Evolutionary conservation across 169 alveolate species (phyloP).

Genomic region (Cryptosporidium tyzzeri): DNA sequence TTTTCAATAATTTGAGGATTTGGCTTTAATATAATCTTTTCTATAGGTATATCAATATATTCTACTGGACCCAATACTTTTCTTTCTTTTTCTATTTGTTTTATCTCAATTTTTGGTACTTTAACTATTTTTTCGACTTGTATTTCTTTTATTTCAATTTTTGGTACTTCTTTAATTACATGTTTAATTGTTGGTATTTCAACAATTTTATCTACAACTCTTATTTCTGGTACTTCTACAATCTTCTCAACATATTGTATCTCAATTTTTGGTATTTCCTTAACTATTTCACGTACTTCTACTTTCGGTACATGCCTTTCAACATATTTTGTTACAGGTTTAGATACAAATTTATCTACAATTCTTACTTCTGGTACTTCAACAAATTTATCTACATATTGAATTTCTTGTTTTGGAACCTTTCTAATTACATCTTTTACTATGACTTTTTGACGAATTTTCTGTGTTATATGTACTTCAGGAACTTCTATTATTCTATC

Average conservation of each 20-base stretch:
- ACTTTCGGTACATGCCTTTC: slow-evolving; percentile 68
- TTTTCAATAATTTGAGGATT: slow-evolving; percentile 65
- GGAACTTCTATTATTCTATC: slow-evolving; percentile 74
- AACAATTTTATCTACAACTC: slow-evolving; percentile 72
- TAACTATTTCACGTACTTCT: slow-evolving; percentile 58
- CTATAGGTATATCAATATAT: slow-evolving; percentile 69
- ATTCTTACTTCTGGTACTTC: slow-evolving; percentile 72
- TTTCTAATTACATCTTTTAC: slow-evolving; percentile 71
- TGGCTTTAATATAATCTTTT: slow-evolving; percentile 62
- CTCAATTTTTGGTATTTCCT: slow-evolving; percentile 68
- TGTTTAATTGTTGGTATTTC: slow-evolving; percentile 66
- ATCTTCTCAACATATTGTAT: slow-evolving; percentile 71
- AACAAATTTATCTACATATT: slow-evolving; percentile 54
- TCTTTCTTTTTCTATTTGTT: slow-evolving; percentile 52
- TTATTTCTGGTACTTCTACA: slow-evolving; percentile 72
- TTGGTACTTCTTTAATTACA: slow-evolving; percentile 71
- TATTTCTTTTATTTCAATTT: slow-evolving; percentile 51
- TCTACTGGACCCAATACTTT: slow-evolving; percentile 61
- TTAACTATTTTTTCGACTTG: slow-evolving; percentile 68
- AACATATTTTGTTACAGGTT: slow-evolving; percentile 65
- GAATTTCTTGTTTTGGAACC: slow-evolving; percentile 51
- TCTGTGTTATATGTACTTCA: slow-evolving; percentile 70
- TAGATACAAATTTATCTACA: slow-evolving; percentile 68
- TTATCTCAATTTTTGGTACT: slow-evolving; percentile 62
- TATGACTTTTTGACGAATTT: slow-evolving; percentile 61